Percentiles rank a stretch among this genome's conserved stretches.
Conservation (phyloP, 331 rosid genomes). For the Ulmus americana region DNA sequence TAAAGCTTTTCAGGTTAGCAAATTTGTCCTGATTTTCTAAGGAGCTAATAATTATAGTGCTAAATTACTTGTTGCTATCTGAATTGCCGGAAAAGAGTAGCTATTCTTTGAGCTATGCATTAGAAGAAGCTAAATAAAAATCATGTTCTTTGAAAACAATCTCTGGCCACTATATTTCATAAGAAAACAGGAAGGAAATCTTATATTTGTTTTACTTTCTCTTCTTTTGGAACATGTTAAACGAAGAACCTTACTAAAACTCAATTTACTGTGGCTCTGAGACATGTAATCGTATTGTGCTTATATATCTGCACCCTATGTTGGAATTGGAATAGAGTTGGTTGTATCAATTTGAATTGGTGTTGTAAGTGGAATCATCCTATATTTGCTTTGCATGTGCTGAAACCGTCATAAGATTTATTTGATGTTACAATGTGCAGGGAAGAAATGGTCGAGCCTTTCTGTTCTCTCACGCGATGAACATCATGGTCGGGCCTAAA, state of each 20-base stretch:
- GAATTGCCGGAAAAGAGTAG: background rate
- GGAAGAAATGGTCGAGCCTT: conserved; percentile 64
- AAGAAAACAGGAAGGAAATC: background rate
- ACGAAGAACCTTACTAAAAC: conserved; percentile 2
- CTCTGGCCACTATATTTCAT: background rate
- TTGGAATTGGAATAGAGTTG: background rate
- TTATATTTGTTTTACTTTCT: background rate
- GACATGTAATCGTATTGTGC: background rate
- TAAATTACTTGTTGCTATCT: background rate
- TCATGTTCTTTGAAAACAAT: background rate
- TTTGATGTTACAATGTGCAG: conserved; percentile 6
- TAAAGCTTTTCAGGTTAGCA: conserved; percentile 39
- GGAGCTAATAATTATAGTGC: background rate
- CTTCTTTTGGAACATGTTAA: background rate
- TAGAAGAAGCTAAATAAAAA: too few relatives aligned
- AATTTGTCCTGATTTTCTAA: background rate
- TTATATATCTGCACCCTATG: background rate
- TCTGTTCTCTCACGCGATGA: conserved; percentile 47
- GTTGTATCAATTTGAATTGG: background rate
- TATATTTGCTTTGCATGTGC: conserved; percentile 7
- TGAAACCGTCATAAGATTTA: conserved; percentile 1
- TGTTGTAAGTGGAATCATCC: background rate
- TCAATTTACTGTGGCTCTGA: background rate
- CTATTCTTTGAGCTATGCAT: background rate
- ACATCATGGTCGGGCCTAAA: conserved; percentile 29